phyloP scores from a whole-genome alignment of 2,329 filamentous ascomycete genomes.

The Arthrobotrys sphaeroides region DNA sequence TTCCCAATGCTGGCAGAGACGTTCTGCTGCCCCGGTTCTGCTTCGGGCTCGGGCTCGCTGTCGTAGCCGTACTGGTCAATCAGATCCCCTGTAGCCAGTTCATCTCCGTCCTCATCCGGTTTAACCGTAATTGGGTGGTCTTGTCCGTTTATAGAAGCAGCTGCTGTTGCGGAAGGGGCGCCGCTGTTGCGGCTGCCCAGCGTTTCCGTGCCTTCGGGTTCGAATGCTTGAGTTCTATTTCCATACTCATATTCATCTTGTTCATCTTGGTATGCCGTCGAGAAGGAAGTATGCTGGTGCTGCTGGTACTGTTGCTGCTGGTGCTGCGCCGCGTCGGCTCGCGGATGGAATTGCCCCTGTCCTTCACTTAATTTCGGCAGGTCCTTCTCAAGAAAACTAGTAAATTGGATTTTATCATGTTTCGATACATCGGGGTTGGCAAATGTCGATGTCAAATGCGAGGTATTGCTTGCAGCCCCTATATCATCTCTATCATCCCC shows the following conservation, averaged over 20 bases:
- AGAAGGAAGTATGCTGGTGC: conserved; percentile 20
- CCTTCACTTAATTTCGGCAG: conserved; percentile 53
- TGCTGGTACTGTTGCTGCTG: conserved; percentile 1
- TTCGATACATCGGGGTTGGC: conserved; percentile 49
- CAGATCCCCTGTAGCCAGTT: conserved; percentile 38
- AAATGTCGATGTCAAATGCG: conserved; percentile 46
- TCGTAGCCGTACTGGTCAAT: conserved; percentile 50
- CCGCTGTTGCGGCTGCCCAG: neutral
- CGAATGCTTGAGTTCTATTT: conserved; percentile 34
- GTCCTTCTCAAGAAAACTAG: conserved; percentile 44
- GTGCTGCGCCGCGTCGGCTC: conserved; percentile 41
- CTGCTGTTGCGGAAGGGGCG: conserved; percentile 13
- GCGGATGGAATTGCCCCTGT: conserved; percentile 20
- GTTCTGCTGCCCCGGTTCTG: neutral
- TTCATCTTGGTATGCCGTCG: conserved; percentile 20
- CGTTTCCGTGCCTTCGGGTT: conserved; percentile 38
- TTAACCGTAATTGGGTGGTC: conserved; percentile 38
- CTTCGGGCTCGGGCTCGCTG: conserved; percentile 21
- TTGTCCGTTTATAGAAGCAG: conserved; percentile 41
- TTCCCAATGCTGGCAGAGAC: conserved; percentile 4
- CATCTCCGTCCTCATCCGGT: conserved; percentile 53
- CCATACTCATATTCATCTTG: conserved; percentile 23
- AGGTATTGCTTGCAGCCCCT: conserved; percentile 34
- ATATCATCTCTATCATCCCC: conserved; percentile 39
- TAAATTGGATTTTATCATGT: conserved; percentile 50